A percentile compares a stretch with the other conserved stretches of the same genome.
Evolutionary conservation across 345 rosid genomes (phyloP).

Genomic region (Brassica juncea): DNA sequence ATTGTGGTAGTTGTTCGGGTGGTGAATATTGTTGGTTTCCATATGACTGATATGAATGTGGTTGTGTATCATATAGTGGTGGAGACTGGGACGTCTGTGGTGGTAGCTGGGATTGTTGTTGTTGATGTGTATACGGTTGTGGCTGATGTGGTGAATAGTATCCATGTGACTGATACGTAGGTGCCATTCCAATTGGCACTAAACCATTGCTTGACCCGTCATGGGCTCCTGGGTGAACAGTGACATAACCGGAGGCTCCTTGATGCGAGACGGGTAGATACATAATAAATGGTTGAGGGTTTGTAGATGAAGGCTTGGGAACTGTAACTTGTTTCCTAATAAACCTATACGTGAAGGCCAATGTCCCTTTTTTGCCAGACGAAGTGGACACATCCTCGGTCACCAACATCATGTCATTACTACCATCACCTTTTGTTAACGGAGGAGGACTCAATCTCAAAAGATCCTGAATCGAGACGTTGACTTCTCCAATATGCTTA

Average conservation of each 20-base stretch:
- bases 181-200: neutral
- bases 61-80: neutral
- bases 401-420: slow-evolving; percentile 37
- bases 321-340: neutral
- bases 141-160: neutral
- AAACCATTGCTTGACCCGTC: neutral
- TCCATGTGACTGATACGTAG: slow-evolving; percentile 16
- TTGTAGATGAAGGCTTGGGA: slow-evolving; percentile 1
- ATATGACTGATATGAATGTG: neutral
- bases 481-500: slow-evolving; percentile 60
- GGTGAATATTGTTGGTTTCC: neutral
- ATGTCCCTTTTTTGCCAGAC: slow-evolving; percentile 57
- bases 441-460: neutral
- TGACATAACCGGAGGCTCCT: neutral
- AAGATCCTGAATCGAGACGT: slow-evolving; percentile 61
- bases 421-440: neutral
- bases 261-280: neutral
- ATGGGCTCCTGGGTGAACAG: neutral
- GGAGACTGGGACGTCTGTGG: neutral
- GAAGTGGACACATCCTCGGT: slow-evolving; percentile 55
- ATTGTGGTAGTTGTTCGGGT: neutral
- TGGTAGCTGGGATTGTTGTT: neutral
- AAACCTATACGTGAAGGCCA: slow-evolving; percentile 56
- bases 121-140: neutral
- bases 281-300: neutral